Base-by-base conservation (phyloP, 441 rosid species). In the Corymbia calophylla region DNA sequence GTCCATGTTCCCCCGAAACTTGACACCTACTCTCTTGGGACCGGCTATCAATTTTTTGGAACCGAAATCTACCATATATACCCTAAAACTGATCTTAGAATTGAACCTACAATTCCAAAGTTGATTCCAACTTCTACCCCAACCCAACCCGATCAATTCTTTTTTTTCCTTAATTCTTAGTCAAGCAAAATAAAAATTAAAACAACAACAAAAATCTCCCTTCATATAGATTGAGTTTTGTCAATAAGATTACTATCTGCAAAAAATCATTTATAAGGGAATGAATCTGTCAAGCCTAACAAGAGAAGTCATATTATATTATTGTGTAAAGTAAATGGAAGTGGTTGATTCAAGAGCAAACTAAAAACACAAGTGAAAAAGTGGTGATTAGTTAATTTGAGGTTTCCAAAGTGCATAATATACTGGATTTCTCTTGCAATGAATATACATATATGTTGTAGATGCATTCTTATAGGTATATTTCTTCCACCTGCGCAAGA, bases 121-220 rank as follows among this genome's bases (percentile, higher is more conserved):
- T 10, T 29, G 29, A 25, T 1, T 58, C 0, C 0, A 1, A 39
- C 1, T 5, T 39, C 44, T 39, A 39, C 44, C 44, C 44, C 44
- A 1, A 25, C 44, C 44, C 44, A 1, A 25, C 23, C 14, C 0
- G 6, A 10, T 6, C 64, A 58, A 58, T 58, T 58, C 29, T 58
- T 58, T 23, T 58, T 56, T 51, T 58, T 9, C 10, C 2, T 58
- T 56, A 12, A 58, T 29, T 58, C 25, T 58, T 58, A 58, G n/a
- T 58, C 64, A 58, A 58, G 64, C n/a, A 39, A 39, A 39, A 39
- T 39, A 39, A 39, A 39, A 39, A 39, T 39, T 39, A 39, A 39
- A 39, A 39, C 44, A 58, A 58, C n/a, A 58, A 58, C 64, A 58
- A 58, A 25, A 58, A 58, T 25, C 25, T 58, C 64, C n/a, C 25